phyloP scores from a whole-genome alignment of 2,329 filamentous ascomycete species.

The Calonectria pauciramosa region DNA sequence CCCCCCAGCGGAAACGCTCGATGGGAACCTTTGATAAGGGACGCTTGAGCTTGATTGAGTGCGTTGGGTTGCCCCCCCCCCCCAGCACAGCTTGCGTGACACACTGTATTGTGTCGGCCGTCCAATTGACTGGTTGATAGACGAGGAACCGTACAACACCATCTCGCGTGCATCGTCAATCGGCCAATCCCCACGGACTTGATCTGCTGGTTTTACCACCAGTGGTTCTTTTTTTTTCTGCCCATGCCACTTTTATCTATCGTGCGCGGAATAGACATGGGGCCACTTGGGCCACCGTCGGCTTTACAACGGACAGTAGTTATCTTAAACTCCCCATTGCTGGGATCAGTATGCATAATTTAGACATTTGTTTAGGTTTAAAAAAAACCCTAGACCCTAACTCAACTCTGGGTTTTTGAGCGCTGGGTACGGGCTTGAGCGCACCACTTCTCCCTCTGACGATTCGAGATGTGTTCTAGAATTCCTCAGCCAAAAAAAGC shows the following conservation, averaged over 20 bases:
- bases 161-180: not conserved
- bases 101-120: not conserved
- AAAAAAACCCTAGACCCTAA: not conserved
- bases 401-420: not conserved
- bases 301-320: constrained; percentile 4
- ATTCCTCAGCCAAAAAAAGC: not conserved
- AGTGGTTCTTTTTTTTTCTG: no score
- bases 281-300: not conserved
- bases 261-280: not conserved
- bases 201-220: not conserved
- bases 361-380: constrained; percentile 1
- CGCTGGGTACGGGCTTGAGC: not conserved
- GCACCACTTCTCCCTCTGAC: not conserved
- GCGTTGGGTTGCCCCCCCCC: not conserved
- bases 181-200: not conserved
- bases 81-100: not conserved
- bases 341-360: constrained; percentile 9
- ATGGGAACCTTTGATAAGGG: constrained; percentile 20
- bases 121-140: not conserved
- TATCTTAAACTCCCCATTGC: not conserved
- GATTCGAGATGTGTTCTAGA: not conserved
- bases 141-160: not conserved
- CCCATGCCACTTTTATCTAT: not conserved
- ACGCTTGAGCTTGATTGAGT: not conserved
- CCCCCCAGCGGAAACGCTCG: not conserved